Conservation (phyloP, 2,329 filamentous ascomycete genomes). For the Ceratocystis albifundus region DNA sequence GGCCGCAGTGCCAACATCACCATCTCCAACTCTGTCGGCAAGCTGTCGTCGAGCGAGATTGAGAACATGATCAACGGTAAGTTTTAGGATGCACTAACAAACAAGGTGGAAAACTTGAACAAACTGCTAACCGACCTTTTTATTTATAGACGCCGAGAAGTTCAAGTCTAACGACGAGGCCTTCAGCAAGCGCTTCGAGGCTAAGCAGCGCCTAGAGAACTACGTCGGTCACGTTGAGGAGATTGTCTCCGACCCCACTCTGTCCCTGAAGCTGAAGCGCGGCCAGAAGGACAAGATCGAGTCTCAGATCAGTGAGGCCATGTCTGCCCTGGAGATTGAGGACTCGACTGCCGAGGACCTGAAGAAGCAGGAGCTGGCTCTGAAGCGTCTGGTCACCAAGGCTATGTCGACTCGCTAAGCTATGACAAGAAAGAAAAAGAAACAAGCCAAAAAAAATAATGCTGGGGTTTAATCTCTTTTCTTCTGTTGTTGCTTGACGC, state of each 20-base stretch:
- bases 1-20: conserved; percentile 98
- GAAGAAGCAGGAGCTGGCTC: conserved; percentile 98
- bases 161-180: conserved; percentile 98
- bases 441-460: conserved; percentile 20
- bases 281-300: conserved; percentile 99
- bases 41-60: conserved; percentile 87
- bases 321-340: conserved; percentile 93
- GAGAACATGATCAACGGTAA: conserved; percentile 90
- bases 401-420: conserved; percentile 83
- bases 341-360: conserved; percentile 85
- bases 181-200: conserved; percentile 99
- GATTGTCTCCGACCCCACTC: conserved; percentile 90
- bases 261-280: conserved; percentile 96
- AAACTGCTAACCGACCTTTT: conserved; percentile 18
- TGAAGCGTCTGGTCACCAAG: conserved; percentile 98
- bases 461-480: conserved; percentile 17
- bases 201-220: conserved; percentile 96
- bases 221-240: conserved; percentile 99
- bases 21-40: conserved; percentile 98
- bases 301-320: conserved; percentile 88
- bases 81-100: conserved; percentile 25
- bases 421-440: conserved; percentile 12
- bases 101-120: neutral
- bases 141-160: conserved; percentile 68
- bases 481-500: conserved; percentile 16